Conservation (phyloP, 352 stramenopile genomes). For the Globisporangium cederbergense region DNA sequence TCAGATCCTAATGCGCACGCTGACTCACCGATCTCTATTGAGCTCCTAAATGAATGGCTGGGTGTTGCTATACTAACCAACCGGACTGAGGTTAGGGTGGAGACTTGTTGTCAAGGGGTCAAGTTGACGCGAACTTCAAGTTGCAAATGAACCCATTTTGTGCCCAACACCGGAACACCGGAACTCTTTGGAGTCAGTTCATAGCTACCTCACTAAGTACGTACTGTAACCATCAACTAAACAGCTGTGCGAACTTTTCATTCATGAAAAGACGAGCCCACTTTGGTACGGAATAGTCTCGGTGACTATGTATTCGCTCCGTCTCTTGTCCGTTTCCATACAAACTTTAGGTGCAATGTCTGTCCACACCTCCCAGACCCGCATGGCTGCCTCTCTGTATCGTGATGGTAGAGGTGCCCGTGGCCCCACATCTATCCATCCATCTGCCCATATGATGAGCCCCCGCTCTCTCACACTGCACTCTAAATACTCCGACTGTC, state of each 20-base stretch:
- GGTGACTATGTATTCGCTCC: neutral
- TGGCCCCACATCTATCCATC: neutral
- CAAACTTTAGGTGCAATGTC: neutral
- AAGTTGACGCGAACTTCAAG: neutral
- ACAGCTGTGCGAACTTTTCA: neutral
- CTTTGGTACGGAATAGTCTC: neutral
- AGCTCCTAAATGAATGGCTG: no score
- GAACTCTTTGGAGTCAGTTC: neutral
- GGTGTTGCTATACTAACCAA: no score
- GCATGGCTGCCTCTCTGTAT: neutral
- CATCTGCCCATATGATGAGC: neutral
- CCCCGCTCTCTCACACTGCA: neutral
- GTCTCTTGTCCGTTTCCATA: neutral
- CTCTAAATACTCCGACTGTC: no score
- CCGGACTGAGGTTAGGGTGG: no score
- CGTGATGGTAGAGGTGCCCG: neutral
- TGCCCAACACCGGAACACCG: neutral
- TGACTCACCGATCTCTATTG: neutral
- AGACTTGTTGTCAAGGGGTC: neutral
- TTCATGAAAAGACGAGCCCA: neutral
- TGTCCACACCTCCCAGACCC: no score
- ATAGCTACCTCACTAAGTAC: neutral
- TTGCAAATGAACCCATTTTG: neutral
- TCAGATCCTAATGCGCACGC: no score
- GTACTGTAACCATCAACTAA: neutral